Evolutionary conservation across 2,329 filamentous ascomycete genomes (phyloP), one percentile per base, ranked within the genome.

Genomic region (Cercospora zeae-maydis): DNA sequence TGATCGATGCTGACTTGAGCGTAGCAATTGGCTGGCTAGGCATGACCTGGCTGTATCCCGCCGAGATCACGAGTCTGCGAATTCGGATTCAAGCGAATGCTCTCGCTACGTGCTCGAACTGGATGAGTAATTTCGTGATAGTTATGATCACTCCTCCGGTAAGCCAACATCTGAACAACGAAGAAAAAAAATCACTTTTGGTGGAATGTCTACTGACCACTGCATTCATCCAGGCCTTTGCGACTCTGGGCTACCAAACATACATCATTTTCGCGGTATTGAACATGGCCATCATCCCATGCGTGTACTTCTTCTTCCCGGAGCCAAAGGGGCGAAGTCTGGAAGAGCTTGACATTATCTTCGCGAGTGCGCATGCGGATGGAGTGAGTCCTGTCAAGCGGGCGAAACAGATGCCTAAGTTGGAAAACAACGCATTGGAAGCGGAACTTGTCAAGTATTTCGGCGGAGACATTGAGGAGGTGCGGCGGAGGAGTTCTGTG

Each of bases 31-130:
- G 69, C 6, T 74, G 71, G 71, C 63, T 74, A 3, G 71, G 71
- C 8, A 63, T 74, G 33, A 72, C 71, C 77, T 62, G 80, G 80
- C 71, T 62, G 59, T 75, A 73, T 33, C 71, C 71, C 4, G 72
- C 72, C 14, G 71, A 74, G 66, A 53, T 83, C 68, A 83, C 65
- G 3, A 57, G 59, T 5, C 49, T 83, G 69, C 80, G 80, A 71
- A 84, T 81, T 4, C 78, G 82, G 54, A 79, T 81, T 39, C 82
- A 83, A 75, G 82, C 81, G 36, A 83, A 83, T 67, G 81, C 82
- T 1, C 73, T 83, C 8, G 81, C 80, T 0, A 84, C 82, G 2
- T 81, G 79, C 70, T 78, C 78, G 16, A 84, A 84, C 74, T 67
- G 65, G 65, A 36, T 63, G 5, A 66, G 70, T 45, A 68, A 67